Evolutionary conservation across 345 rosid genomes (phyloP).

Genomic region (Syzygium aqueum): DNA sequence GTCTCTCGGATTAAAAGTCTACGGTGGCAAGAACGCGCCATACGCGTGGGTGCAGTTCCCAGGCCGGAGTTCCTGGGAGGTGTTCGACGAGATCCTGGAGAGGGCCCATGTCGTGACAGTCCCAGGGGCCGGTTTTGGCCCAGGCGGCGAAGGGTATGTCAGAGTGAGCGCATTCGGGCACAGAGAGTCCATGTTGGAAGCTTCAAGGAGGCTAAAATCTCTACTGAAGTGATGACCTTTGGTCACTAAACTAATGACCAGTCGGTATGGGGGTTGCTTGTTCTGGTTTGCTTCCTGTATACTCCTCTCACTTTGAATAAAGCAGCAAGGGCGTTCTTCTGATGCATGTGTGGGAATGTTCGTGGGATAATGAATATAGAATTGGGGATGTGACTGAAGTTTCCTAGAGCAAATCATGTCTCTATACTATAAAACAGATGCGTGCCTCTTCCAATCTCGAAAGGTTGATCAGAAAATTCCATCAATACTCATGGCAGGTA

Average conservation of each 20-base stretch:
- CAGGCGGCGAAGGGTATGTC: slow-evolving; percentile 61
- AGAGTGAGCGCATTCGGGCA: slow-evolving; percentile 71
- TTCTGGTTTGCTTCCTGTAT: not conserved
- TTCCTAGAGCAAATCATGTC: no score
- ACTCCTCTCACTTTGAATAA: not conserved
- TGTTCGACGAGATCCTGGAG: slow-evolving; percentile 61
- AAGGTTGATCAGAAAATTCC: no score
- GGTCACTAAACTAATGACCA: not conserved
- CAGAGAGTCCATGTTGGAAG: slow-evolving; percentile 42
- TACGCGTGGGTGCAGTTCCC: slow-evolving; percentile 73
- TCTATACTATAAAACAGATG: no score
- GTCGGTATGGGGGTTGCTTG: not conserved
- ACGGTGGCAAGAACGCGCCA: slow-evolving; percentile 72
- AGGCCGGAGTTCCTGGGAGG: slow-evolving; percentile 59
- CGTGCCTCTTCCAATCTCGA: no score
- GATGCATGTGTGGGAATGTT: not conserved
- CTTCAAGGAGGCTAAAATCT: slow-evolving; percentile 40
- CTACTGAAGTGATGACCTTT: not conserved
- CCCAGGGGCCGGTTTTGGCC: slow-evolving; percentile 82
- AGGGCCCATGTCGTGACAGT: slow-evolving; percentile 56
- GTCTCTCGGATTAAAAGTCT: slow-evolving; percentile 39
- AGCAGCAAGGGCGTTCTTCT: not conserved
- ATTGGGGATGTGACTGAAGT: no score
- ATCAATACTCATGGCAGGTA: no score
- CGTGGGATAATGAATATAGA: no score